Evolutionary conservation across 2,329 filamentous ascomycete species (phyloP).

Genomic region (Parastagonospora avenae): DNA sequence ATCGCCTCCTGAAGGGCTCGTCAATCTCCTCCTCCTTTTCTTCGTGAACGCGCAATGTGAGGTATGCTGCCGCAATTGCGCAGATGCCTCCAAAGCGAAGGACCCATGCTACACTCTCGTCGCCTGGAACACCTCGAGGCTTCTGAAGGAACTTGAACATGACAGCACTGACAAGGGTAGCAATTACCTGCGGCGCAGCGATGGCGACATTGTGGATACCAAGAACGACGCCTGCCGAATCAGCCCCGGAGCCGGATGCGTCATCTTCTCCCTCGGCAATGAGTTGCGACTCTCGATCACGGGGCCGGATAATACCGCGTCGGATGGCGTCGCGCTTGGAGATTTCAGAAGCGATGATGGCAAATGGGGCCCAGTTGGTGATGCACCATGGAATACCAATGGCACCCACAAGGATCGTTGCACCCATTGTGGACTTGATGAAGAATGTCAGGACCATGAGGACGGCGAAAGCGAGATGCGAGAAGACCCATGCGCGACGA

Average conservation of each 20-base stretch:
- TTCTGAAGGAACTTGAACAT: conserved; percentile 90
- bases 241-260: conserved; percentile 58
- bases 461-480: conserved; percentile 79
- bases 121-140: conserved; percentile 79
- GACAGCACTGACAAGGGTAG: conserved; percentile 80
- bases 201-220: conserved; percentile 97
- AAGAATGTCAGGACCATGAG: conserved; percentile 86
- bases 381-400: conserved; percentile 92
- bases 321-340: conserved; percentile 76
- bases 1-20: conserved; percentile 27
- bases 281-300: conserved; percentile 46
- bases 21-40: conserved; percentile 48
- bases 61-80: conserved; percentile 75
- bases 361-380: conserved; percentile 93
- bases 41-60: conserved; percentile 71
- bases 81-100: conserved; percentile 81
- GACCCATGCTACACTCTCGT: conserved; percentile 86
- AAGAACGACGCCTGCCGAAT: conserved; percentile 87
- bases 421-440: conserved; percentile 71
- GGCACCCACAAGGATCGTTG: conserved; percentile 77
- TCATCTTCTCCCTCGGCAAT: conserved; percentile 56
- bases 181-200: conserved; percentile 87
- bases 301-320: conserved; percentile 54
- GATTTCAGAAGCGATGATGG: conserved; percentile 92
- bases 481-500: conserved; percentile 83